Evolutionary conservation across 2,329 filamentous ascomycete genomes (phyloP), one percentile per base, ranked within the genome.

Genomic region (Elsinoe necatrix): DNA sequence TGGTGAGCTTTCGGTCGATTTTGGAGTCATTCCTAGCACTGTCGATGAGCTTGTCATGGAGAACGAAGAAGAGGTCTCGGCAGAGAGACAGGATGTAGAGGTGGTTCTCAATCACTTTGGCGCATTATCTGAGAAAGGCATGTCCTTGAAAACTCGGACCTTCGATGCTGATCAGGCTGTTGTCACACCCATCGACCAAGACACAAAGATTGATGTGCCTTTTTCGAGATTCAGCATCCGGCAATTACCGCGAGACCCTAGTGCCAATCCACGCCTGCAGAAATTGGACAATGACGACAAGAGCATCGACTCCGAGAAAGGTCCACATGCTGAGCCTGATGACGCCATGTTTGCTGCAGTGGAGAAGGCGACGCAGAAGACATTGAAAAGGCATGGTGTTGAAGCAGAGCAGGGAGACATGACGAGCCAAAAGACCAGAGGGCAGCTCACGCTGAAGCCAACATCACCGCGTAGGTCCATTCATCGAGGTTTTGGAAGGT

Each of bases 51-150:
- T 63, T 41, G 7, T 51, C 55, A 75, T 70, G 1, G 65, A 73
- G 20, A 9, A 29, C 4, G 74, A 77, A 54, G 62, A 59, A 21
- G 35, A 63, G 37, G 57, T 58, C 52, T 51, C n/a, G 31, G n/a
- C 42, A 16, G 29, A 57, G 23, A n/a, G 27, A 12, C 34, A 47
- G 21, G 23, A 37, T 14, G 31, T 43, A 21, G 43, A 64, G 60
- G 34, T 61, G 64, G 64, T 64, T 50, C 56, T 60, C 58, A 57
- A 69, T 23, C 74, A 78, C 57, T 88, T 89, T 65, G 84, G 85
- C 20, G 82, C 79, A 8, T 70, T 85, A 16, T 83, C 84, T 0
- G 77, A 80, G 52, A 71, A 77, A 14, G 85, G 83, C 4, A 65
- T 86, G 14, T 84, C 79, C 9, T 39, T 63, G 39, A 58, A 45